A percentile compares a stretch with the other conserved stretches of the same genome.
Conservation (phyloP, 805 yeast species). For the Clavispora carvajalis region DNA sequence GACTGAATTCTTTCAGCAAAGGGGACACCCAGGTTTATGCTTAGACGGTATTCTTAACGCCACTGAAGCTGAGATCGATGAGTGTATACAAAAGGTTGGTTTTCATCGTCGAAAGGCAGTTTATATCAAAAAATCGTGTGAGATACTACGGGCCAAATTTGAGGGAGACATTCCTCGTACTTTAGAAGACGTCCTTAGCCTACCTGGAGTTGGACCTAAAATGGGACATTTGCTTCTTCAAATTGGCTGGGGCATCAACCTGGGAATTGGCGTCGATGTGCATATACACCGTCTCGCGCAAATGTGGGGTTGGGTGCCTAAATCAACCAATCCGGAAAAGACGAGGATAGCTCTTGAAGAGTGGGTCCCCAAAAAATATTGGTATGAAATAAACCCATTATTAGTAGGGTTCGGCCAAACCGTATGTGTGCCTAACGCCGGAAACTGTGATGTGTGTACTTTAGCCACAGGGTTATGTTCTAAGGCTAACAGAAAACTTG, state of each 20-base stretch:
- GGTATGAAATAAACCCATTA: slow-evolving; percentile 83
- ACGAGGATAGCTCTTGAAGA: slow-evolving; percentile 63
- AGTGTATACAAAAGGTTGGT: slow-evolving; percentile 73
- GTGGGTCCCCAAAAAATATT: slow-evolving; percentile 69
- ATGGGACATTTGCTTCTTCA: slow-evolving; percentile 85
- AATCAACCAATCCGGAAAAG: slow-evolving; percentile 62
- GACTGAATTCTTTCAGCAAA: slow-evolving; percentile 40
- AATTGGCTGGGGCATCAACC: slow-evolving; percentile 69
- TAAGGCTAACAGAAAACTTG: slow-evolving; percentile 45
- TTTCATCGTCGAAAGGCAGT: slow-evolving; percentile 77
- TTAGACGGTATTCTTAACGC: slow-evolving; percentile 48
- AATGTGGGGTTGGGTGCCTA: slow-evolving; percentile 73
- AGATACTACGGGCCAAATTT: slow-evolving; percentile 44
- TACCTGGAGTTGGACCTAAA: slow-evolving; percentile 95
- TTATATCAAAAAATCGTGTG: slow-evolving; percentile 60
- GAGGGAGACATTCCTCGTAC: slow-evolving; percentile 70
- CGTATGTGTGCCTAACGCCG: slow-evolving; percentile 67
- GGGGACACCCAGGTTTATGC: slow-evolving; percentile 47
- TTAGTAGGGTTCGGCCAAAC: slow-evolving; percentile 94
- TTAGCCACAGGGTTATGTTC: slow-evolving; percentile 55
- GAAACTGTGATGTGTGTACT: slow-evolving; percentile 67
- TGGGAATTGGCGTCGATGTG: slow-evolving; percentile 93
- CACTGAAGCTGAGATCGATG: slow-evolving; percentile 55
- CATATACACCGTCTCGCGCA: slow-evolving; percentile 79
- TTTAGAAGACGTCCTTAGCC: slow-evolving; percentile 53